Base-by-base conservation (phyloP, 345 rosid species). In the Sonneratia alba region DNA sequence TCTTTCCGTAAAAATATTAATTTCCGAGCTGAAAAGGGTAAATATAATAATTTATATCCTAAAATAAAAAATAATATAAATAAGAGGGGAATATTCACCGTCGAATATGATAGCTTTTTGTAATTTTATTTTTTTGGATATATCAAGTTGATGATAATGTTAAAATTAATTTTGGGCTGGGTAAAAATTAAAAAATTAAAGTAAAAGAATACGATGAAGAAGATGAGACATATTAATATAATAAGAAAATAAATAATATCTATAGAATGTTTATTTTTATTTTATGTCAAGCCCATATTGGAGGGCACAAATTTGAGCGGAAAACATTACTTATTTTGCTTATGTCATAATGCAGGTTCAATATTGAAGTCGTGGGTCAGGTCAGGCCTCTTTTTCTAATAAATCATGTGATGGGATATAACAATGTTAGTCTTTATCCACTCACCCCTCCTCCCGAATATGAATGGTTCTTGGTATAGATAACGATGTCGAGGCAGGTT, bases 391-490 rank as follows among this genome's bases (percentile, higher is more conserved):
- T 37, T 9, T 38, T 18, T 38, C 13, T n/a, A 38, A 67, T 21
- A 37, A 21, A 67, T 43, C 27, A 40, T 36, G 48, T 21, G 48
- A 67, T 67, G 53, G 40, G 36, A 66, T 38, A 19, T 66, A 34
- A 66, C 48, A 38, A 18, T 66, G 24, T 38, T 32, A 66, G 24
- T 37, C 27, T 37, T 66, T 62, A 62, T 62, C 38, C 18, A 4
- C 19, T 13, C 66, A 32, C 7, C 9, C 38, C 66, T 57, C 27
- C 45, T 42, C 45, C 10, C 45, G 45, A 57, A n/a, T 21, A 71
- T 79, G 77, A 66, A 85, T 51, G 79, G 85, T 78, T 53, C 76
- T 79, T 68, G 62, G 74, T 75, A 63, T 72, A 76, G 78, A 70
- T 77, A 51, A 75, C 68, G 76, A 72, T 66, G 62, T 48, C 45